Evolutionary conservation across 2,329 filamentous ascomycete genomes (phyloP).

Genomic region (Phialophora tarda): DNA sequence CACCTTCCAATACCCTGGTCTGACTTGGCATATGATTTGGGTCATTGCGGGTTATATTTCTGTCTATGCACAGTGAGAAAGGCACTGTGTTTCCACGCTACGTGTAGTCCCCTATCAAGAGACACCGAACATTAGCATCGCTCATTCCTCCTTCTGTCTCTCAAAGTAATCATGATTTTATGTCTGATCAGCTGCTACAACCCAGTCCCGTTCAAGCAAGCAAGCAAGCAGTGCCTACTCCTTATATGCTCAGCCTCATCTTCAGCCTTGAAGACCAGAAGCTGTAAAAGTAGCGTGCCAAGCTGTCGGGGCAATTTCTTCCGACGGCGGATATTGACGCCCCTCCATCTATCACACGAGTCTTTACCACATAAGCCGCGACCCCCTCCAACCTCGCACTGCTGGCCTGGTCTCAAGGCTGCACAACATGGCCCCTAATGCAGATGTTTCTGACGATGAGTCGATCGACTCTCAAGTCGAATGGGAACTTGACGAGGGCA

Average conservation of each 20-base stretch:
- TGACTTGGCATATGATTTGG: background rate
- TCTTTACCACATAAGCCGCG: background rate
- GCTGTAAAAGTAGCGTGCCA: constrained; percentile 1
- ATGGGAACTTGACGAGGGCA: constrained; percentile 50
- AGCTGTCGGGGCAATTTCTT: background rate
- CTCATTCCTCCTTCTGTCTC: too few species aligned
- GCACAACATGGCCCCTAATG: constrained; percentile 21
- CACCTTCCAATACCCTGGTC: too few species aligned
- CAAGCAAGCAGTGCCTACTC: background rate
- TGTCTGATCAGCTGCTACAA: too few species aligned
- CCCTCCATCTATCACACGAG: constrained; percentile 3
- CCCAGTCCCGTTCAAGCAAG: background rate
- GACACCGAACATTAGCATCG: too few species aligned
- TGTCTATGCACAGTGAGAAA: too few species aligned
- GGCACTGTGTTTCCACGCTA: too few species aligned
- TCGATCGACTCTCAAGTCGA: constrained; percentile 38
- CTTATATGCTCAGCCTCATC: background rate
- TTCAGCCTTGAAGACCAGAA: background rate
- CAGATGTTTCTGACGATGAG: constrained; percentile 32
- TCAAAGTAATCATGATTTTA: too few species aligned
- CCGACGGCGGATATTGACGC: background rate
- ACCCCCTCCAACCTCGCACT: background rate
- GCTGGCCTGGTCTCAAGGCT: background rate
- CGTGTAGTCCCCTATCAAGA: too few species aligned
- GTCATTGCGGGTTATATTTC: too few species aligned